phyloP scores from a whole-genome alignment of 163 green algal genomes.

The Scenedesmus sp. region DNA sequence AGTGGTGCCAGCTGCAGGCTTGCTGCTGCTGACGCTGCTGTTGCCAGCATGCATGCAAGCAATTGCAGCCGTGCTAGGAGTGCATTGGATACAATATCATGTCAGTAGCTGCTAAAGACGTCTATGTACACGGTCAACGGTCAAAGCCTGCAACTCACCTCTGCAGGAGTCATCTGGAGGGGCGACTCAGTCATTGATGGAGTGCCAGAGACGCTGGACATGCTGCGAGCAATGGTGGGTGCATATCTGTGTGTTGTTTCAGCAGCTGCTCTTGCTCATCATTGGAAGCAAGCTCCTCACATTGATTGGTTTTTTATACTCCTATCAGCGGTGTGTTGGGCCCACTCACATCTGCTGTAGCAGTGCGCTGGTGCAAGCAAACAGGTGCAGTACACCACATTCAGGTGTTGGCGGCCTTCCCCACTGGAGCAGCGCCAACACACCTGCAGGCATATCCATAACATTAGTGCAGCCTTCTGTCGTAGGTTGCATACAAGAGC shows the following conservation, averaged over 20 bases:
- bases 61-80: not conserved
- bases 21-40: not conserved
- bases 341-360: too few relatives aligned
- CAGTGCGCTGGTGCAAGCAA: too few relatives aligned
- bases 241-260: not conserved
- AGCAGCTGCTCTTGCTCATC: not conserved
- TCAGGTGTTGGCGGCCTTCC: too few relatives aligned
- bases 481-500: too few relatives aligned
- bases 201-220: slow-evolving; percentile 96
- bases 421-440: too few relatives aligned
- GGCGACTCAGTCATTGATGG: slow-evolving; percentile 97
- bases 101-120: not conserved
- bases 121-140: not conserved
- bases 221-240: slow-evolving; percentile 85
- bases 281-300: too few relatives aligned
- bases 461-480: too few relatives aligned
- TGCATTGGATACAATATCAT: not conserved
- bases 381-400: too few relatives aligned
- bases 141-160: not conserved
- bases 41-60: not conserved
- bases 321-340: too few relatives aligned
- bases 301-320: too few relatives aligned
- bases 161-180: slow-evolving; percentile 96
- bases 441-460: too few relatives aligned
- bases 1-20: not conserved